Conservation (phyloP, 257 asterid genomes). For the Orobanche coerulescens region DNA sequence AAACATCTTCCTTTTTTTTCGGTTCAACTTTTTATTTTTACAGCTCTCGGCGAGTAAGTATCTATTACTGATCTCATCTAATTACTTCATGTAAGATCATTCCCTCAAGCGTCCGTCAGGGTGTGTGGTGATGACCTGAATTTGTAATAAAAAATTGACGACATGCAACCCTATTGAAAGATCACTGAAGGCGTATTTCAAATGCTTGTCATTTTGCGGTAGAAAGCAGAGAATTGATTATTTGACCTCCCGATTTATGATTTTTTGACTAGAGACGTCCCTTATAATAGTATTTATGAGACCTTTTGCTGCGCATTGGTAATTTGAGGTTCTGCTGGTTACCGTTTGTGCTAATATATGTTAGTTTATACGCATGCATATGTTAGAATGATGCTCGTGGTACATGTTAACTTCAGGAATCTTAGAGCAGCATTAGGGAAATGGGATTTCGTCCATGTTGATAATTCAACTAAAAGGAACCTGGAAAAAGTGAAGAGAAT, state of each 20-base stretch:
- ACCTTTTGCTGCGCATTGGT: slow-evolving; percentile 3
- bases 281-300: slow-evolving; percentile 1
- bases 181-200: slow-evolving; percentile 4
- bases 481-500: slow-evolving; percentile 11
- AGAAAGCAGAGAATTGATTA: slow-evolving; percentile 6
- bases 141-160: slow-evolving; percentile 1
- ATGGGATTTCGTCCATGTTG: not conserved
- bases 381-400: not conserved
- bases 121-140: slow-evolving; percentile 16
- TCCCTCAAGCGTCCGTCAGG: slow-evolving; percentile 16
- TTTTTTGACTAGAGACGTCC: slow-evolving; percentile 7
- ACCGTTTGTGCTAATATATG: not conserved
- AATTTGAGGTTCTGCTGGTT: slow-evolving; percentile 6
- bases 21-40: slow-evolving; percentile 22
- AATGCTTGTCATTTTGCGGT: slow-evolving; percentile 8
- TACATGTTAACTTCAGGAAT: slow-evolving; percentile 6
- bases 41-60: slow-evolving; percentile 22
- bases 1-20: slow-evolving; percentile 19
- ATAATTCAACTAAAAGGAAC: slow-evolving; percentile 1
- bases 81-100: slow-evolving; percentile 9
- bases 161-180: not conserved
- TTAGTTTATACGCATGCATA: not conserved
- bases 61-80: slow-evolving; percentile 22
- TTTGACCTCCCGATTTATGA: slow-evolving; percentile 7
- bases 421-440: slow-evolving; percentile 12